These are phyloP conservation scores for Pyrrhoderma noxium DNA, from an alignment of 1,284 basidiomycete genomes.

Conservation along the genomic window DNA sequence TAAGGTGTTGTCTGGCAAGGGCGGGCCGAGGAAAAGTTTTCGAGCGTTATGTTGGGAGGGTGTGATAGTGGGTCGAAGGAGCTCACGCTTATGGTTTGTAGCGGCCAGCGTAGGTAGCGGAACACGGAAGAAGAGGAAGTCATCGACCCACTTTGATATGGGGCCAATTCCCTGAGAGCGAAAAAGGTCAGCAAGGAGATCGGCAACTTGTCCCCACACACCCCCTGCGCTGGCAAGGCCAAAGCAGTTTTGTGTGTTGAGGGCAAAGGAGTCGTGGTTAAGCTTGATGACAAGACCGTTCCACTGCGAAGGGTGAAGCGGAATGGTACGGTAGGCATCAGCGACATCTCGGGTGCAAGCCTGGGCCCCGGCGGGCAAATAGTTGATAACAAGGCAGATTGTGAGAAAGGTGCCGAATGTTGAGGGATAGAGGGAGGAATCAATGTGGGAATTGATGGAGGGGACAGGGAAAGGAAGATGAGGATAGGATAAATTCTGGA, in stretches of 20 bases:
- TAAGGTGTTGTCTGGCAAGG: conserved; percentile 8
- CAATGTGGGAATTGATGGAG: conserved; percentile 33
- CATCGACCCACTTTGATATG: conserved; percentile 35
- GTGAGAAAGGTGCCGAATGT: conserved; percentile 34
- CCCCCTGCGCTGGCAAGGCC: conserved; percentile 28
- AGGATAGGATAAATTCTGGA: conserved; percentile 38
- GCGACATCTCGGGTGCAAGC: conserved; percentile 27
- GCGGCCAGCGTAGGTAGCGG: background rate
- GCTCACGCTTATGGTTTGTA: too few relatives aligned
- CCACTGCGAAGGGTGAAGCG: conserved; percentile 21
- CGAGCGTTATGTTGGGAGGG: background rate
- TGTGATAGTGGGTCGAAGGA: background rate
- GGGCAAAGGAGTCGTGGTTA: conserved; percentile 21
- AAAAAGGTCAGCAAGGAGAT: conserved; percentile 28
- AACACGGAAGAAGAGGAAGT: conserved; percentile 32
- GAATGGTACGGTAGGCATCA: too few relatives aligned
- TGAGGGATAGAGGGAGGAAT: conserved; percentile 30
- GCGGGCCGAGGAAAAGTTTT: conserved; percentile 8
- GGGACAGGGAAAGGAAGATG: conserved; percentile 9
- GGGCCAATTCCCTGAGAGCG: conserved; percentile 27
- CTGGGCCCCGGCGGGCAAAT: conserved; percentile 30
- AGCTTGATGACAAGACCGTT: background rate
- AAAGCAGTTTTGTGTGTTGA: conserved; percentile 29
- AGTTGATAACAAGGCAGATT: conserved; percentile 24
- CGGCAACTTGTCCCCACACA: conserved; percentile 26